Base-by-base conservation (phyloP, 2,329 filamentous ascomycete genomes). In the Colletotrichum sidae region DNA sequence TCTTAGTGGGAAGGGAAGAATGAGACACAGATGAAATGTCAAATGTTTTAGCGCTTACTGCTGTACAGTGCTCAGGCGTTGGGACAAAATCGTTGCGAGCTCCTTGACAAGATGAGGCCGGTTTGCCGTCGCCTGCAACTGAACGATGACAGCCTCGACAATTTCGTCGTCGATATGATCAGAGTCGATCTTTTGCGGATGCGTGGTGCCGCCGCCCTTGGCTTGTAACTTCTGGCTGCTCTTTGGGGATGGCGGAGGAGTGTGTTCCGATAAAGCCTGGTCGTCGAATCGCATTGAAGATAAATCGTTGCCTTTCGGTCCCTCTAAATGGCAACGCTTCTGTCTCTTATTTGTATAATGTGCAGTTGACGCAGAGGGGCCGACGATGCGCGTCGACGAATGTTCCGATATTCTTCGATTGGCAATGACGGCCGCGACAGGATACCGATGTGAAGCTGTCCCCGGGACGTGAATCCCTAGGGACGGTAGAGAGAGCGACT, bases 51-150 rank as follows among this genome's bases (percentile, higher is more conserved):
- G 45, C 37, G 55, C 94, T 79, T 89, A 97, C 95, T 95, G 95
- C 81, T 97, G 92, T 66, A 99, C 93, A 69, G 92, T 92, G 66
- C 90, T 88, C 69, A 97, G 90, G 67, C 88, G 88, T 67, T 88
- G 87, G 70, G 92, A 88, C 66, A 98, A 85, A 55, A 96, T 87
- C 12, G 89, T 87, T 57, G 94, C 93, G 51, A 99, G 86, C 79
- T 98, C 95, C 80, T 97, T 97, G 69, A 98, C 93, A 37, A 98
- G 84, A 79, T 97, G 95, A 60, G 96, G 96, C 60, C 94, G 87
- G 79, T 99, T 99, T 67, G 90, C 92, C 2, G 94, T 96, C 76
- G 91, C 91, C 77, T 97, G 90, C 60, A 99, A 83, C 79, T 97
- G 94, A 71, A 92, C 81, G 73, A 98, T 93, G 53, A 96, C 93